phyloP scores from a whole-genome alignment of 495 filamentous ascomycete species.

The Podospora pseudoanserina region DNA sequence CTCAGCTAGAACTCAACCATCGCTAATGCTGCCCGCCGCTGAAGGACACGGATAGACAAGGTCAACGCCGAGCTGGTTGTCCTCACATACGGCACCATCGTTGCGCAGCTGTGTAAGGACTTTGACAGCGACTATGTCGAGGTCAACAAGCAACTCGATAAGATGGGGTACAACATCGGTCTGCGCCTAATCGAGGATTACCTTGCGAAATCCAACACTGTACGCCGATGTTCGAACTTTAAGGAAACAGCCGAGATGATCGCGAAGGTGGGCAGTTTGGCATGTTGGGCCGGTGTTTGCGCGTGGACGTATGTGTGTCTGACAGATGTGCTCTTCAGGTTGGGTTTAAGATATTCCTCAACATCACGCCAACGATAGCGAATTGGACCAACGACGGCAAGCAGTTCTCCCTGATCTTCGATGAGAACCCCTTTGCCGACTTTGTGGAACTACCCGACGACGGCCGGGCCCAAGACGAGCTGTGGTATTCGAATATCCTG shows the following conservation, averaged over 20 bases:
- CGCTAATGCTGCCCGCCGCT: neutral
- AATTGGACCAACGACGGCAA: conserved; percentile 97
- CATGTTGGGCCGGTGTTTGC: neutral
- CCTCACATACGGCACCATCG: conserved; percentile 95
- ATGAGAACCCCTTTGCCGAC: conserved; percentile 94
- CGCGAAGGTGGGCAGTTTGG: conserved; percentile 65
- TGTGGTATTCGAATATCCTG: conserved; percentile 97
- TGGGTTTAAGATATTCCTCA: conserved; percentile 98
- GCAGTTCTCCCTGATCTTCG: conserved; percentile 91
- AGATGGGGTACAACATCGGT: conserved; percentile 99
- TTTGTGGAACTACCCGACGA: conserved; percentile 98
- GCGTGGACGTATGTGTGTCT: neutral
- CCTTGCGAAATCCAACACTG: conserved; percentile 85
- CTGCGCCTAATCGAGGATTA: conserved; percentile 96
- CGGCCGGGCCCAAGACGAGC: conserved; percentile 88
- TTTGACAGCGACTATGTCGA: conserved; percentile 88
- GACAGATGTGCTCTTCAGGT: conserved; percentile 51
- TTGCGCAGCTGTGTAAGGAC: conserved; percentile 93
- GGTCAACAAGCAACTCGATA: conserved; percentile 95
- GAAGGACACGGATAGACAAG: conserved; percentile 63
- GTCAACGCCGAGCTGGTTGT: conserved; percentile 92
- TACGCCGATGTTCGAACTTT: conserved; percentile 82
- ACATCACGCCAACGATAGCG: conserved; percentile 90
- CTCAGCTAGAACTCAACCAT: neutral
- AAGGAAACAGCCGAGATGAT: conserved; percentile 95